Conservation (phyloP, 495 filamentous ascomycete species). For the Penicillium antarcticum region DNA sequence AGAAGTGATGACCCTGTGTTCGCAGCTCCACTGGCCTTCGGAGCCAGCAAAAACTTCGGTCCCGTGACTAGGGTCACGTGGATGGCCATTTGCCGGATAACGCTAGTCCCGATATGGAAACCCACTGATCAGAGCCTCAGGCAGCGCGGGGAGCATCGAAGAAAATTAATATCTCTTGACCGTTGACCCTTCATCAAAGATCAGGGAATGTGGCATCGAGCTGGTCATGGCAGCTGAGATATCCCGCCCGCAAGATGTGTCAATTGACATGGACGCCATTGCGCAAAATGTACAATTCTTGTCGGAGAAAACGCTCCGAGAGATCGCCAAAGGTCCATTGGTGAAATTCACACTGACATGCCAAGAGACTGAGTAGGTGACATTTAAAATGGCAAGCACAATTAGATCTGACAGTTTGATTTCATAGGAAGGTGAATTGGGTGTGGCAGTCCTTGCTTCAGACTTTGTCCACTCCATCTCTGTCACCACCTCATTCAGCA, state of each 20-base stretch:
- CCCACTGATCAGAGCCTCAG: slow-evolving; percentile 26
- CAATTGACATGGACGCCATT: slow-evolving; percentile 35
- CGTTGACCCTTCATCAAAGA: not conserved
- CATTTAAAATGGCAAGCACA: not conserved
- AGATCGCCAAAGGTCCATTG: slow-evolving; percentile 39
- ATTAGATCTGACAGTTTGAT: slow-evolving; percentile 13
- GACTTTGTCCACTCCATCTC: slow-evolving; percentile 36
- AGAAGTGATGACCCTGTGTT: slow-evolving; percentile 19
- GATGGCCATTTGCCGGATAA: slow-evolving; percentile 21
- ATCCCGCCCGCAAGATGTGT: slow-evolving; percentile 2
- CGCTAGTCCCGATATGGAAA: slow-evolving; percentile 25
- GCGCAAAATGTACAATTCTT: slow-evolving; percentile 36
- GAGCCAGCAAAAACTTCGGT: slow-evolving; percentile 44
- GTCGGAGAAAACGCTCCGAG: slow-evolving; percentile 32
- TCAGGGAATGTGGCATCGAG: slow-evolving; percentile 16
- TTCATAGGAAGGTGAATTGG: slow-evolving; percentile 32
- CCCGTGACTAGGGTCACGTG: slow-evolving; percentile 31
- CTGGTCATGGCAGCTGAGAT: slow-evolving; percentile 25
- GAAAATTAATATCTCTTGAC: slow-evolving; percentile 14
- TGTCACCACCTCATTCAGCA: slow-evolving; percentile 38
- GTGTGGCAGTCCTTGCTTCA: slow-evolving; percentile 37
- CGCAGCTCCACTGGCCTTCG: slow-evolving; percentile 28
- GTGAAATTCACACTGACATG: slow-evolving; percentile 34
- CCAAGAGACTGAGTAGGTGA: slow-evolving; percentile 31
- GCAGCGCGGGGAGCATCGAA: slow-evolving; percentile 22